Percentiles rank a stretch among this genome's conserved stretches.
Evolutionary conservation across 2,329 filamentous ascomycete genomes (phyloP).

Genomic region (Aspergillus floridensis): DNA sequence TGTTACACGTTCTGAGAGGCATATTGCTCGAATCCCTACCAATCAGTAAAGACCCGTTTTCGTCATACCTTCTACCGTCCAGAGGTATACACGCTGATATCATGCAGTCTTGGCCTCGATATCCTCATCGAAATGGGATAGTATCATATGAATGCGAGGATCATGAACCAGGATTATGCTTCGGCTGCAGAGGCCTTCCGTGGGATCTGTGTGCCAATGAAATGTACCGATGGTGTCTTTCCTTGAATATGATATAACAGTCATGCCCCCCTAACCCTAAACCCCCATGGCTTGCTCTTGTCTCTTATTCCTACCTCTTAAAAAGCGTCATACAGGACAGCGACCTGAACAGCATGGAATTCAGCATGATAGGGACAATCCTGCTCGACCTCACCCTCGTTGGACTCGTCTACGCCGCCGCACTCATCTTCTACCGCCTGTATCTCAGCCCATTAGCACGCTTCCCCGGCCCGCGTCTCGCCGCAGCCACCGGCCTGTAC

Average conservation of each 20-base stretch:
- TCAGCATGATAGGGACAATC: not conserved
- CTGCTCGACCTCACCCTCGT: not conserved
- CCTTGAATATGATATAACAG: not conserved
- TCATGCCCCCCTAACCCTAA: not conserved
- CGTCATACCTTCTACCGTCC: no score
- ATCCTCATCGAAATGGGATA: no score
- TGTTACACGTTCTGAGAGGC: no score
- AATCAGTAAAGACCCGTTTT: no score
- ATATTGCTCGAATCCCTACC: no score
- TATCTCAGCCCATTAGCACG: not conserved
- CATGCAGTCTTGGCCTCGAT: no score
- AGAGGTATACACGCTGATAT: no score
- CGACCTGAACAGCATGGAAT: not conserved
- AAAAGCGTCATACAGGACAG: no score
- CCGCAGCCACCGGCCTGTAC: not conserved
- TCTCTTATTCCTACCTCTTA: no score
- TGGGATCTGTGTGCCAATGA: not conserved
- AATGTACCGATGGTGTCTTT: not conserved
- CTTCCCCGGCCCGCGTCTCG: constrained; percentile 1
- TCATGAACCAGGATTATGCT: not conserved
- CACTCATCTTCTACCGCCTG: constrained; percentile 1
- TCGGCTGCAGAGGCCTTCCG: no score
- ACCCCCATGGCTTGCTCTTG: not conserved
- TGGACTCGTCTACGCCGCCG: not conserved
- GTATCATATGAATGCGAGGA: no score